Base-by-base conservation (phyloP, 2,329 filamentous ascomycete species). In the Chaetomium strumarium region DNA sequence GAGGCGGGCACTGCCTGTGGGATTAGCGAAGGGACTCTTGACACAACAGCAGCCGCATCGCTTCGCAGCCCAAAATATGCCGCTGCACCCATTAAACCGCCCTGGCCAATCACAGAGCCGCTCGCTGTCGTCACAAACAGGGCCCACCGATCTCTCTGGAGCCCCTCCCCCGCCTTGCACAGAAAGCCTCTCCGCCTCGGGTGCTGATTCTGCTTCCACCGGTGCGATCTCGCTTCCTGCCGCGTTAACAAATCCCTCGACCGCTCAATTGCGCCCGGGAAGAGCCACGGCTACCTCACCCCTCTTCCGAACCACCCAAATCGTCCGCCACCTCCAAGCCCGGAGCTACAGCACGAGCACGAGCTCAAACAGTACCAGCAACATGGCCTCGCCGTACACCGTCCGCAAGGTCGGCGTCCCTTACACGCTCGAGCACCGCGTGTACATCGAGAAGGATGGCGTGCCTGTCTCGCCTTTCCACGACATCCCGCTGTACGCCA, bases 381-480 rank as follows among this genome's bases (percentile, higher is more conserved):
- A 14, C 49, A 55, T 53, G 42, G 84, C 86, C 59, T 79, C 81
- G 58, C 71, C 73, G 60, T 99, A 90, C 79, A 79, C 78, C 67
- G 74, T 87, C 70, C 87, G 91, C 77, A 96, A 95, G 81, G 79
- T 96, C 69, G 93, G 80, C 66, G 84, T 88, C 67, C 83, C 90
- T 67, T 86, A 96, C 81, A 97, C 93, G 65, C 80, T 96, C 70
- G 91, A 97, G 79, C 90, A 96, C 83, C 89, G 93, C 70, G 85
- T 96, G 75, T 99, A 86, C 83, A 84, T 97, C 70, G 92, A 99
- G 81, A 91, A 95, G 80, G 89, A 97, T 87, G 93, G 92, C 76
- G 78, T 88, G 61, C 88, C 89, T 63, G 74, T 97, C 72, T 97
- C 92, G 59, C 88, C 92, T 64, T 99, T 96, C 84, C 93, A 99